These are phyloP conservation scores for Tolypocladium pustulatum DNA, from an alignment of 2,329 filamentous ascomycete genomes.

Conservation along the genomic window DNA sequence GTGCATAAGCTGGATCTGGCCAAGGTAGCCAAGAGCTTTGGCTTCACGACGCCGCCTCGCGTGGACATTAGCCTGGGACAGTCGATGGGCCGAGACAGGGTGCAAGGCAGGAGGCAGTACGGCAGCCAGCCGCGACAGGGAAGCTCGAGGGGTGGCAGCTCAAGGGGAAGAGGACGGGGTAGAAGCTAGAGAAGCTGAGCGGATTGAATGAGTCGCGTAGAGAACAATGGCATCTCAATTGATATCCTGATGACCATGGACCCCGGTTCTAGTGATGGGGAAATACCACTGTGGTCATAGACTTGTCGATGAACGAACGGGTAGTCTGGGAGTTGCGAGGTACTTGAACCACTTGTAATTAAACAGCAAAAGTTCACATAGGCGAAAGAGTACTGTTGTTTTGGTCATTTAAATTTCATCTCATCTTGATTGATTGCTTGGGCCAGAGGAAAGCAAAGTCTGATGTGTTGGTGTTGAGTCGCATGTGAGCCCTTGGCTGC, in stretches of 20 bases:
- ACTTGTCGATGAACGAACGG: not conserved
- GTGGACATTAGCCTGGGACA: constrained; percentile 78
- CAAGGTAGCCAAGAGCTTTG: constrained; percentile 77
- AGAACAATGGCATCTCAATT: not conserved
- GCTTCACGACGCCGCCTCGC: constrained; percentile 65
- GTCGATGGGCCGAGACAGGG: constrained; percentile 65
- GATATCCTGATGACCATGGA: not conserved
- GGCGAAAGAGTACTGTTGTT: not conserved
- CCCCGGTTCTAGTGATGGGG: not conserved
- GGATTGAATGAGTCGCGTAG: not conserved
- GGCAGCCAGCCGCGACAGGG: constrained; percentile 66
- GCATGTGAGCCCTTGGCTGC: not conserved
- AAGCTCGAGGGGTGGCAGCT: constrained; percentile 11
- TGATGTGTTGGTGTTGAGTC: not conserved
- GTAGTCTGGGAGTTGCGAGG: not conserved
- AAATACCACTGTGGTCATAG: not conserved
- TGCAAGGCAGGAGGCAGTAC: constrained; percentile 55
- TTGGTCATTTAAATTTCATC: not conserved
- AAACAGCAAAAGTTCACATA: not conserved
- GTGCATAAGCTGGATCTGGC: constrained; percentile 74
- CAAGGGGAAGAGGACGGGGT: constrained; percentile 6
- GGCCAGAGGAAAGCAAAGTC: not conserved
- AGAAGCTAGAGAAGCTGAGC: not conserved
- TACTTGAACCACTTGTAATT: not conserved
- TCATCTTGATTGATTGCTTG: too few relatives aligned